Percentiles rank a stretch among this genome's conserved stretches.
Evolutionary conservation across 2,329 filamentous ascomycete species (phyloP).

Genomic region (Microascus cirrosus): DNA sequence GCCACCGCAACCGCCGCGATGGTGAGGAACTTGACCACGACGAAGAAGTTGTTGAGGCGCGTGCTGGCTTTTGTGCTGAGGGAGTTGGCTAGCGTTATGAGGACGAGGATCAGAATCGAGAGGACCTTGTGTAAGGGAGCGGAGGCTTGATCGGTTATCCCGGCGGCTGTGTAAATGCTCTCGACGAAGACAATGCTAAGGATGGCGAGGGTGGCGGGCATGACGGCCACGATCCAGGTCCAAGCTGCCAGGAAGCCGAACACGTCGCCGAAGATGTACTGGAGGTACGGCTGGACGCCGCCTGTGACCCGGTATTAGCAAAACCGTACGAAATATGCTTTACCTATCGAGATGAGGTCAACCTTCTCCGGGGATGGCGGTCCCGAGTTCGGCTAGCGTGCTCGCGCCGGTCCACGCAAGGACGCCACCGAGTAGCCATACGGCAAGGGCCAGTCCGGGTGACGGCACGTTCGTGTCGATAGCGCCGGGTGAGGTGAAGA

Average conservation of each 20-base stretch:
- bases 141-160: constrained; percentile 30
- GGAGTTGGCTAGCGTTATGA: constrained; percentile 39
- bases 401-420: constrained; percentile 54
- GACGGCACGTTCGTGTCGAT: constrained; percentile 55
- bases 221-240: constrained; percentile 55
- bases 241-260: constrained; percentile 53
- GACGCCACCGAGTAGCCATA: constrained; percentile 51
- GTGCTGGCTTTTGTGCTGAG: constrained; percentile 45
- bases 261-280: constrained; percentile 48
- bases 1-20: constrained; percentile 37
- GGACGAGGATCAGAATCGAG: constrained; percentile 32
- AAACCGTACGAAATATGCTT: background rate
- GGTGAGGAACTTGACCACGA: constrained; percentile 38
- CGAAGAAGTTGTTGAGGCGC: constrained; percentile 43
- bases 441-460: constrained; percentile 42
- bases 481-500: constrained; percentile 53
- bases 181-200: constrained; percentile 53
- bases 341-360: constrained; percentile 4
- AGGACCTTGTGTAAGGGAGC: constrained; percentile 37
- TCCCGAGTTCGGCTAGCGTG: constrained; percentile 52
- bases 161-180: constrained; percentile 42
- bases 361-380: constrained; percentile 51
- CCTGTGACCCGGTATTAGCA: constrained; percentile 20
- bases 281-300: constrained; percentile 51
- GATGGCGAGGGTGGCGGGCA: constrained; percentile 54